These are phyloP conservation scores for Mercurialis annua DNA, from an alignment of 345 rosid genomes.

Conservation along the genomic window DNA sequence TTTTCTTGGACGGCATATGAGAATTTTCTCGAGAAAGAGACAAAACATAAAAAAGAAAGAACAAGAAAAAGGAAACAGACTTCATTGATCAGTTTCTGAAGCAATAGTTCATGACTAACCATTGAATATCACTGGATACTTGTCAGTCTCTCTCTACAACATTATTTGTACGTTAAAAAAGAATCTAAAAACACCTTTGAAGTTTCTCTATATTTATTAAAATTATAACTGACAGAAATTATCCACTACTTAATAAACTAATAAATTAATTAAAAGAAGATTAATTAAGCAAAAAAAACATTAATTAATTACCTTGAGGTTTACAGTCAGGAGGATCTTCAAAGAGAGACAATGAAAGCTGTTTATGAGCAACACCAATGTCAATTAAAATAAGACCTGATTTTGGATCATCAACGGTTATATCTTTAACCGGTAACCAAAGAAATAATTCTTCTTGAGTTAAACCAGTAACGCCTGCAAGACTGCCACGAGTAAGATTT, in stretches of 20 bases:
- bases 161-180: neutral
- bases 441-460: conserved; percentile 77
- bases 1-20: neutral
- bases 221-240: neutral
- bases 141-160: neutral
- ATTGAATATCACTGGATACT: conserved; percentile 10
- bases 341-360: conserved; percentile 72
- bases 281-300: no score
- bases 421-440: conserved; percentile 84
- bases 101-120: neutral
- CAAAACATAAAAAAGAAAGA: conserved; percentile 4
- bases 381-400: conserved; percentile 88
- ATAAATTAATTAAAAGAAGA: no score
- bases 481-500: conserved; percentile 73
- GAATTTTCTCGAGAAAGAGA: conserved; percentile 5
- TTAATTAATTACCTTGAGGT: conserved; percentile 42
- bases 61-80: conserved; percentile 13
- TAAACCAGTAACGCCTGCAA: conserved; percentile 69
- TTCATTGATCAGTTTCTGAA: conserved; percentile 14
- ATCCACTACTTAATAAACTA: no score
- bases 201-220: neutral
- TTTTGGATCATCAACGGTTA: conserved; percentile 65
- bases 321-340: conserved; percentile 81
- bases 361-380: conserved; percentile 85
- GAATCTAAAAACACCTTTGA: neutral